phyloP scores from a whole-genome alignment of 768 basidiomycete species.

The Russula abietina region DNA sequence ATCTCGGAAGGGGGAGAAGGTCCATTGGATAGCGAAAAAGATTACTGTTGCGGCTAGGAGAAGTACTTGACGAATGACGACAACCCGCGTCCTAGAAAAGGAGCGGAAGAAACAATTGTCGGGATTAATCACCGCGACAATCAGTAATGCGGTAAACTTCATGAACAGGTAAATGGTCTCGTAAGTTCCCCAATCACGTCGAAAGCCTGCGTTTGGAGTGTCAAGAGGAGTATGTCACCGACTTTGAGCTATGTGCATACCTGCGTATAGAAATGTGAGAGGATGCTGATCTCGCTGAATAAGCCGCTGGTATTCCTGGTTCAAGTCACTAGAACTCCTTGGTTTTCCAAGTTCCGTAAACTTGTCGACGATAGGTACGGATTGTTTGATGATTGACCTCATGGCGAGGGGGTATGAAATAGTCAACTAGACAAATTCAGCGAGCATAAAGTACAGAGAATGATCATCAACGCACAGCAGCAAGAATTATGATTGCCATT shows the following conservation, averaged over 20 bases:
- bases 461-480: constrained; percentile 38
- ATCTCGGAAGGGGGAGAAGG: constrained; percentile 57
- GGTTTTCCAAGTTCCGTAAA: constrained; percentile 67
- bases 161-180: constrained; percentile 60
- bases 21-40: constrained; percentile 59
- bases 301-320: constrained; percentile 64
- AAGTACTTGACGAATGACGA: constrained; percentile 54
- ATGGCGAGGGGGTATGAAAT: constrained; percentile 67
- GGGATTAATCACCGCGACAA: constrained; percentile 59
- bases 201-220: constrained; percentile 45
- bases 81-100: constrained; percentile 43
- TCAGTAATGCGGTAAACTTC: constrained; percentile 60
- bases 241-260: constrained; percentile 36
- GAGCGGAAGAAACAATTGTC: constrained; percentile 70
- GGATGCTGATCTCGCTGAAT: constrained; percentile 60
- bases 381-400: constrained; percentile 46
- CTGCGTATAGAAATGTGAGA: constrained; percentile 63
- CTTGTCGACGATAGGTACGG: constrained; percentile 58
- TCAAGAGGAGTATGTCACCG: neutral
- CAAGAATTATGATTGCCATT: constrained; percentile 47
- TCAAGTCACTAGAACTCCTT: constrained; percentile 50
- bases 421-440: constrained; percentile 43
- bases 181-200: constrained; percentile 63
- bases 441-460: neutral
- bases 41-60: constrained; percentile 50